Base-by-base conservation (phyloP, 2,329 filamentous ascomycete genomes). In the Chalaropsis thielavioides region DNA sequence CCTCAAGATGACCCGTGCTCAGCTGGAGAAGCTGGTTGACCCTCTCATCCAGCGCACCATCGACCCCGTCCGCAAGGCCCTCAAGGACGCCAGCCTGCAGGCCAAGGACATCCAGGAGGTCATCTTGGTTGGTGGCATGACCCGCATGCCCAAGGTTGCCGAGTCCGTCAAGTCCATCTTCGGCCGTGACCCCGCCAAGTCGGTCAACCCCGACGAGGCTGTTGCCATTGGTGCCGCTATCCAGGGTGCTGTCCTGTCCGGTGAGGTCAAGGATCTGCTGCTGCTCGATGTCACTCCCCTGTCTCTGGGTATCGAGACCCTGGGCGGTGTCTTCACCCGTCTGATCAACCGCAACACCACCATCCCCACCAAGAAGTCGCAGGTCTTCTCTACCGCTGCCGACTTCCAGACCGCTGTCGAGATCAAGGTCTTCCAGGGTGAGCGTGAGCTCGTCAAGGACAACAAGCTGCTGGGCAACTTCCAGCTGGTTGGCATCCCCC, bases 321-420 rank as follows among this genome's bases (percentile, higher is more conserved):
- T 92, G 79, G 92, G 94, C 85, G 92, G 94, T 81, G 94, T 97
- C 84, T 97, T 97, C 92, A 97, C 94, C 79, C 88, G 95, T 80
- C 88, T 99, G 74, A 97, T 99, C 77, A 94, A 95, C 82, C 90
- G 94, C 76, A 97, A 97, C 87, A 97, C 94, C 75, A 97, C 92
- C 71, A 96, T 97, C 72, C 94, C 94, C 69, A 97, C 92, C 80
- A 96, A 96, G 90, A 99, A 97, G 86, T 96, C 92, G 31, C 91
- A 97, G 83, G 90, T 95, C 73, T 99, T 97, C 89, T 96, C 92
- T 43, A 97, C 92, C 76, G 96, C 96, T 86, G 92, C 89, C 72
- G 94, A 97, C 84, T 97, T 97, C 88, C 92, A 99, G 84, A 92
- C 92, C 68, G 92, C 92, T 88, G 92, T 99, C 74, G 86, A 96